Evolutionary conservation across 805 yeast genomes (phyloP), one percentile per base, ranked within the genome.

Genomic region (Metschnikowia similis): DNA sequence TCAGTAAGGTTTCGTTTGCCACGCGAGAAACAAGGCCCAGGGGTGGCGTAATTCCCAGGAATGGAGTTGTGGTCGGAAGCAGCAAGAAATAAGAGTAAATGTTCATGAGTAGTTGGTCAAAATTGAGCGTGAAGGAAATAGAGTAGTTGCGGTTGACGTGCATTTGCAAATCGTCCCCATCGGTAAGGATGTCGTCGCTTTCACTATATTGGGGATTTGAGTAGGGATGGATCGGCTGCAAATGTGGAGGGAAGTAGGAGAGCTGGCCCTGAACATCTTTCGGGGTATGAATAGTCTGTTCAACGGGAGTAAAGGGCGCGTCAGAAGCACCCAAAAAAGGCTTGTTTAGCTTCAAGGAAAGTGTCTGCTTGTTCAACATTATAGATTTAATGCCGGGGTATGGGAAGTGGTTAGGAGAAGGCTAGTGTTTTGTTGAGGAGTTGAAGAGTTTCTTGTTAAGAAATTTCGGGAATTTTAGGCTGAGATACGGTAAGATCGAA

Each of bases 61-160:
- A 73, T 10, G 78, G 78, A 17, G 77, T 72, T 3, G 77, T 72
- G 17, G 78, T 73, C 38, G 78, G 78, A 39, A 70, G 66, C 32
- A 69, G 63, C 42, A 72, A 57, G 37, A 71, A 58, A 41, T 69
- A 64, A 29, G 64, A 60, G 57, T 72, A 73, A 8, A 67, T 51
- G 31, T 64, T 54, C 62, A 71, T 55, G 10, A 72, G 64, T 39
- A 71, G 58, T 55, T 66, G 69, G 52, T 73, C 78, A 50, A 73
- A 72, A 16, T 40, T 48, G 3, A 64, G 59, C 8, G 71, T 71
- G 55, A 73, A 73, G 45, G 61, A 57, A 28, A 72, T 56, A 17
- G 74, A 58, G 50, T 71, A 72, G 45, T 40, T 46, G 35, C 58
- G 52, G 42, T 50, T 45, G 46, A 60, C 62, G 40, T 60, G 62